A percentile compares a stretch with the other conserved stretches of the same genome.
Evolutionary conservation across 2,329 filamentous ascomycete species (phyloP).

Genomic region (Ophiostoma fasciatum): DNA sequence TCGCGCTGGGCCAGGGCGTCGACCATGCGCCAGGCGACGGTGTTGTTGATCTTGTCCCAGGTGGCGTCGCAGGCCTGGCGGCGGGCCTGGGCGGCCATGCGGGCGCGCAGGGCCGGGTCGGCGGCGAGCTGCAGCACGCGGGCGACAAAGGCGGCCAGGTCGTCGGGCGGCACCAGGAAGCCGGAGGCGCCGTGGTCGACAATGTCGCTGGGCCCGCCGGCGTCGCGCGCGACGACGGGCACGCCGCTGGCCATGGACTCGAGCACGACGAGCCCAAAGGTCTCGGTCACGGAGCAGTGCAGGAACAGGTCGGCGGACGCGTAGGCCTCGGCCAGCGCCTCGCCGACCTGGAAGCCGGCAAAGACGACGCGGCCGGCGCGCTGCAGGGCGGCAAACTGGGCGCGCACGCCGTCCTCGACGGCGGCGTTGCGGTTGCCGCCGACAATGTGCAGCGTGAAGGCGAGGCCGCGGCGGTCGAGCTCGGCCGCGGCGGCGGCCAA

Average conservation of each 20-base stretch:
- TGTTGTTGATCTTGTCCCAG: slow-evolving; percentile 59
- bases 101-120: slow-evolving; percentile 26
- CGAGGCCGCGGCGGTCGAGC: slow-evolving; percentile 38
- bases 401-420: slow-evolving; percentile 45
- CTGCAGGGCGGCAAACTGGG: slow-evolving; percentile 37
- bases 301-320: slow-evolving; percentile 55
- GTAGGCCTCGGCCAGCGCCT: slow-evolving; percentile 48
- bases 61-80: slow-evolving; percentile 46
- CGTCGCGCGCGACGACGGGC: slow-evolving; percentile 53
- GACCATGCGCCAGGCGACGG: slow-evolving; percentile 49
- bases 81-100: slow-evolving; percentile 34
- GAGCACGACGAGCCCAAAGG: slow-evolving; percentile 55
- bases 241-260: slow-evolving; percentile 59
- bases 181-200: slow-evolving; percentile 44
- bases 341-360: slow-evolving; percentile 48
- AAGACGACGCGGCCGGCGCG: slow-evolving; percentile 44
- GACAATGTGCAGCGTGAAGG: slow-evolving; percentile 51
- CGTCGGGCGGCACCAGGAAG: slow-evolving; percentile 43
- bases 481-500: slow-evolving; percentile 39
- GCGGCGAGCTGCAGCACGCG: slow-evolving; percentile 34
- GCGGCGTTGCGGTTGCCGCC: slow-evolving; percentile 51
- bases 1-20: slow-evolving; percentile 34
- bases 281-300: slow-evolving; percentile 58
- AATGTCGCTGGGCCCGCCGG: slow-evolving; percentile 55
- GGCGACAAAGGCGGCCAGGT: slow-evolving; percentile 42